These are phyloP conservation scores for Cryphonectria parasitica DNA, from an alignment of 2,329 filamentous ascomycete species.

Conservation along the genomic window DNA sequence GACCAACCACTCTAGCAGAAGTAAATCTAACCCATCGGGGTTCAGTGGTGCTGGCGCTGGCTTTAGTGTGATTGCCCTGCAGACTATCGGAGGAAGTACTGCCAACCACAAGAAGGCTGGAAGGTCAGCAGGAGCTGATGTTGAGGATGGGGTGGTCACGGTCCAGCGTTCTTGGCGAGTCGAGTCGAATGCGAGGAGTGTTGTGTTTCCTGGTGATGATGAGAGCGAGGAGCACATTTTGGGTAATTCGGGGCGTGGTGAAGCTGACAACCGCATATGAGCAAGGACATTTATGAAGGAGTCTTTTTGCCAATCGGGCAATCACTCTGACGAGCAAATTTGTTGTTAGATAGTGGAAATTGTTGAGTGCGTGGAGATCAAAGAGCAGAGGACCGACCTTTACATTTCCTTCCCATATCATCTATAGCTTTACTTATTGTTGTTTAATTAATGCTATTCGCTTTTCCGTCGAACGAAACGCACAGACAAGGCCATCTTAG, in stretches of 20 bases:
- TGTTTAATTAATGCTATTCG: not conserved
- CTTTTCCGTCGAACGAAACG: no score
- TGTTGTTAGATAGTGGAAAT: not conserved
- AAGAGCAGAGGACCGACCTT: no score
- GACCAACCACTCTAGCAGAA: not conserved
- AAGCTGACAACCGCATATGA: not conserved
- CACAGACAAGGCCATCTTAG: no score
- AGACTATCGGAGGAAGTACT: conserved; percentile 21
- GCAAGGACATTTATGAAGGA: not conserved
- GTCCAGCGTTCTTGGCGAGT: conserved; percentile 8
- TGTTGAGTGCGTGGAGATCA: no score
- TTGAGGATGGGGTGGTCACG: not conserved
- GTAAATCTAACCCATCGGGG: not conserved
- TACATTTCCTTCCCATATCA: no score
- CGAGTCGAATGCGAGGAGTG: conserved; percentile 6
- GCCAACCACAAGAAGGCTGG: not conserved
- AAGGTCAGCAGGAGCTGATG: not conserved
- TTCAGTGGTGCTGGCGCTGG: not conserved
- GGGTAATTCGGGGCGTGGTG: not conserved
- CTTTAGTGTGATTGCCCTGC: conserved; percentile 16
- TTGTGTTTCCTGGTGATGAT: not conserved
- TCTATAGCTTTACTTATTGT: not conserved
- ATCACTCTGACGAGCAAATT: not conserved
- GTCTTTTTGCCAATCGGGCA: not conserved
- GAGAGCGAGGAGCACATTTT: conserved; percentile 1